phyloP scores from a whole-genome alignment of 805 yeast species.

The Yamadazyma akitaensis region DNA sequence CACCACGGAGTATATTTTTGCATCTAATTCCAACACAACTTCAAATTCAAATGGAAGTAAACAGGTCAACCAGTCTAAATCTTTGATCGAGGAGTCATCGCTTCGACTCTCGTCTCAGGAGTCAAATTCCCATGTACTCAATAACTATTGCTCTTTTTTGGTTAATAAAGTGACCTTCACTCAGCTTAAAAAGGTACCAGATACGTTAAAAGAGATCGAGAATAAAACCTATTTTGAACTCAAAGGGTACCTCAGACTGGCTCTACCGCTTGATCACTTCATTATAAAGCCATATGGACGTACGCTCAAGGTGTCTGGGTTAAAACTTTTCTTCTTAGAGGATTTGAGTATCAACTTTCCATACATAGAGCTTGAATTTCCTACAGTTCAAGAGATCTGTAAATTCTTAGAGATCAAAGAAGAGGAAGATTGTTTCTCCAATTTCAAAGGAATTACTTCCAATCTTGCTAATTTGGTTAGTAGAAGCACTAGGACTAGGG shows the following conservation, averaged over 20 bases:
- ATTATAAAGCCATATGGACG: conserved; percentile 28
- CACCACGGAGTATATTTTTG: background rate
- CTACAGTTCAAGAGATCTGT: conserved; percentile 23
- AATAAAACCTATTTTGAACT: conserved; percentile 17
- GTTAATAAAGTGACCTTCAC: conserved; percentile 1
- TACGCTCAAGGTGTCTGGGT: conserved; percentile 24
- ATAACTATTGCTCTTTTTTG: conserved; percentile 3
- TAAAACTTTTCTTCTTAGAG: conserved; percentile 20
- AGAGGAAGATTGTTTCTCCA: conserved; percentile 10
- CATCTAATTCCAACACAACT: conserved; percentile 1
- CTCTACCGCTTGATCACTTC: conserved; percentile 18
- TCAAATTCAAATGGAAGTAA: background rate
- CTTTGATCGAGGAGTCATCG: conserved; percentile 1
- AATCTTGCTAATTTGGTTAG: background rate
- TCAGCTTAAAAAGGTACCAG: conserved; percentile 8
- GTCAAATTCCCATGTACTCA: background rate
- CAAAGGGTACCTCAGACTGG: conserved; percentile 16
- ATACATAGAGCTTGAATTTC: conserved; percentile 20
- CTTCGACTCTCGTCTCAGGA: background rate
- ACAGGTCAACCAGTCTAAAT: background rate
- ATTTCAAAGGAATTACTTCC: background rate
- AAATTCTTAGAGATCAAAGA: conserved; percentile 19
- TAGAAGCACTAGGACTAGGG: background rate
- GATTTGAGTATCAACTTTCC: background rate
- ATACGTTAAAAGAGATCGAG: conserved; percentile 11